phyloP scores from a whole-genome alignment of 371 early-diverging fungal species.

The Mucor racemosus region DNA sequence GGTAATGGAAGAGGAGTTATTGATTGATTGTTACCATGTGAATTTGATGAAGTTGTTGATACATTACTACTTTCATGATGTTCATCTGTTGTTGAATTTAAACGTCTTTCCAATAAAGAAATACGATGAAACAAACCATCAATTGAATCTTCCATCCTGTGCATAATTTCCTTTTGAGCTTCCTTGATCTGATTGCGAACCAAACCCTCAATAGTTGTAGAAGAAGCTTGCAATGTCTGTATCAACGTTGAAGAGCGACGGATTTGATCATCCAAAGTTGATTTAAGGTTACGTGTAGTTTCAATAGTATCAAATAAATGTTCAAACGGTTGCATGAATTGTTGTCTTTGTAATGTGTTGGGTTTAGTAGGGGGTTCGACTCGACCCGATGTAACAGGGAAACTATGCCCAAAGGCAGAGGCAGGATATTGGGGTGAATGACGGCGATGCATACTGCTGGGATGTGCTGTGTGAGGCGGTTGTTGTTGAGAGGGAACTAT shows the following conservation, averaged over 20 bases:
- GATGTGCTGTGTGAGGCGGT: constrained; percentile 30
- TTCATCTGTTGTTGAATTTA: neutral
- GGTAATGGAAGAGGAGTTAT: neutral
- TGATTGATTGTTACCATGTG: neutral
- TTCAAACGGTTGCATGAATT: constrained; percentile 62
- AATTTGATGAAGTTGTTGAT: neutral
- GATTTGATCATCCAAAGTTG: constrained; percentile 77
- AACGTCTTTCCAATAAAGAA: constrained; percentile 8
- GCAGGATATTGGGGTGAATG: constrained; percentile 27
- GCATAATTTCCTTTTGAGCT: constrained; percentile 65
- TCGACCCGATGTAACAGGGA: constrained; percentile 10
- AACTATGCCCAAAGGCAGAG: constrained; percentile 18
- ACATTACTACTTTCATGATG: neutral
- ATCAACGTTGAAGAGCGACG: constrained; percentile 74
- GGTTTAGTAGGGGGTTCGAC: constrained; percentile 28
- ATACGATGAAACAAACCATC: constrained; percentile 12
- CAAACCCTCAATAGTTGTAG: constrained; percentile 77
- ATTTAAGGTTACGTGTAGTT: constrained; percentile 59
- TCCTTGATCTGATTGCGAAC: constrained; percentile 77
- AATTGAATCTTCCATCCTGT: constrained; percentile 35
- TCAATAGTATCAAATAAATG: constrained; percentile 66
- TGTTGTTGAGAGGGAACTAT: constrained; percentile 53
- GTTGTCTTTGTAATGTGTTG: constrained; percentile 38
- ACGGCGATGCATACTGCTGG: constrained; percentile 20
- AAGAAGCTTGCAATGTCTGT: constrained; percentile 76